phyloP scores from a whole-genome alignment of 2,329 filamentous ascomycete genomes.

The Alternaria sp. region DNA sequence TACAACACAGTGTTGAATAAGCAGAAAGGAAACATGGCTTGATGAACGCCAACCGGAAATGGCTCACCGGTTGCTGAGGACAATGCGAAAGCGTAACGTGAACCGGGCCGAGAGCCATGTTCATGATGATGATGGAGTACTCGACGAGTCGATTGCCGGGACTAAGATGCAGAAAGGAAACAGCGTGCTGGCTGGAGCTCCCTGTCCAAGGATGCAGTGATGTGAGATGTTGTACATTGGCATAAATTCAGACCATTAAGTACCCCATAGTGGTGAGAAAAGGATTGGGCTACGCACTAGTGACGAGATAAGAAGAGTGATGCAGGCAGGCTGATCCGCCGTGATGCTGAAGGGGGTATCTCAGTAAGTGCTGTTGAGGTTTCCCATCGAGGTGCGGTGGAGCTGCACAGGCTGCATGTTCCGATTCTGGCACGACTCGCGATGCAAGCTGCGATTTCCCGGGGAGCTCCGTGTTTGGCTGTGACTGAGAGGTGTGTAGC shows the following conservation, averaged over 20 bases:
- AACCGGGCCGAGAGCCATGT: background rate
- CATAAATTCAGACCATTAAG: background rate
- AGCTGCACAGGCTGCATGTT: background rate
- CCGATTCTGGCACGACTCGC: conserved; percentile 8
- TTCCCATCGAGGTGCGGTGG: conserved; percentile 22
- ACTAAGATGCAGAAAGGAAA: background rate
- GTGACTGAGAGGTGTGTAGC: conserved; percentile 42
- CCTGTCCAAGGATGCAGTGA: background rate
- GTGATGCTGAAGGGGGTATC: conserved; percentile 5
- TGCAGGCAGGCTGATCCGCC: background rate
- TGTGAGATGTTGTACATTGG: background rate
- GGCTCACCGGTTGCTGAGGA: background rate
- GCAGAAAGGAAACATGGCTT: background rate
- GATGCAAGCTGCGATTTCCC: conserved; percentile 1
- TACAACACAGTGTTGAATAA: background rate
- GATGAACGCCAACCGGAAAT: background rate
- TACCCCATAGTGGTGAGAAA: background rate
- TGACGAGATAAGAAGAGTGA: background rate
- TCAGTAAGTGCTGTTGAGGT: conserved; percentile 20
- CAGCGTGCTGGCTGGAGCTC: background rate
- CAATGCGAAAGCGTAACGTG: background rate
- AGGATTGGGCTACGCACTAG: background rate
- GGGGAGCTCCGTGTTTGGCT: conserved; percentile 22
- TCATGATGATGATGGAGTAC: background rate
- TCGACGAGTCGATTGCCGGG: background rate